A percentile compares a stretch with the other conserved stretches of the same genome.
Evolutionary conservation across 768 basidiomycete genomes (phyloP).

Genomic region (Mycena galericulata): DNA sequence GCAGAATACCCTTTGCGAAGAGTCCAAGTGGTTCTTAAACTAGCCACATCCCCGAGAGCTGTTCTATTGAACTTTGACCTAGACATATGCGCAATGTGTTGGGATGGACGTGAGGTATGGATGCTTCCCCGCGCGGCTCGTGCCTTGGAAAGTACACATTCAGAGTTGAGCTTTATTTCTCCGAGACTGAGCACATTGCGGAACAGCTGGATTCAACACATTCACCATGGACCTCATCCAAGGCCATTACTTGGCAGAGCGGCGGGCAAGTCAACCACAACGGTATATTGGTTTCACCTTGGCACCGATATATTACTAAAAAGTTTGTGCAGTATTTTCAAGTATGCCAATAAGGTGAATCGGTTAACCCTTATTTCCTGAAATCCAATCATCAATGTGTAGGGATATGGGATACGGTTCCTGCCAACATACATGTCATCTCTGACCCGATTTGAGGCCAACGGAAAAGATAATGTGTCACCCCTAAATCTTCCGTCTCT

Average conservation of each 20-base stretch:
- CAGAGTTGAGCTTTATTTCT: not conserved
- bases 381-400: not conserved
- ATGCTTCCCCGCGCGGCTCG: conserved; percentile 20
- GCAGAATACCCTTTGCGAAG: conserved; percentile 2
- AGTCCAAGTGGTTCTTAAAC: conserved; percentile 14
- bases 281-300: not conserved
- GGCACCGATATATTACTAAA: no score
- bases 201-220: conserved; percentile 7
- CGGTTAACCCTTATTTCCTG: not conserved
- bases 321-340: not conserved
- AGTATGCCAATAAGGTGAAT: conserved; percentile 11
- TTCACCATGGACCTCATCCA: conserved; percentile 13
- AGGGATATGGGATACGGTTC: conserved; percentile 12
- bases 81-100: conserved; percentile 17
- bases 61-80: conserved; percentile 15
- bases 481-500: conserved; percentile 8
- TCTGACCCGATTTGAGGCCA: not conserved
- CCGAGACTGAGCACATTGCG: no score
- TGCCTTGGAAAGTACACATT: conserved; percentile 12
- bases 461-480: not conserved
- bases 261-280: not conserved
- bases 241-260: not conserved
- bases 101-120: conserved; percentile 15
- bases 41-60: not conserved
- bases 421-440: not conserved